Base-by-base conservation (phyloP, 2,329 filamentous ascomycete genomes). In the Gaeumannomyces sp. region DNA sequence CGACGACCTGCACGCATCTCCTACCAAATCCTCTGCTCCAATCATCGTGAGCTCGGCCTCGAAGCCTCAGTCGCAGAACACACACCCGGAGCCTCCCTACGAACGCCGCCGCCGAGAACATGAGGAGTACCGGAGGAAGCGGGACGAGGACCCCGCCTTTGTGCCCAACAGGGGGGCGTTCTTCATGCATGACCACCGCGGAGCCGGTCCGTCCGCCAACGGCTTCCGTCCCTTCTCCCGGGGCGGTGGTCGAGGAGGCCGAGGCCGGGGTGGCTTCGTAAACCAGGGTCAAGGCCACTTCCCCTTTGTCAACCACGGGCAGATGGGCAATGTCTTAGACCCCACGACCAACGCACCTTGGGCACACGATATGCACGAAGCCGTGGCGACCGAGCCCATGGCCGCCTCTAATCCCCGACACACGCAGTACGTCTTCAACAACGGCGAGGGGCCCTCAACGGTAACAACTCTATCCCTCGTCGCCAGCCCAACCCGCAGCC, bases 321-420 rank as follows among this genome's bases (percentile, higher is more conserved):
- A 59, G 29, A 64, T 65, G 10, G 67, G 67, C 50, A 68, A 68
- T 63, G 66, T 66, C 3, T 31, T 80, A 50, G 86, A 90, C 71
- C 86, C 85, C 66, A 85, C 88, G 22, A 89, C 87, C 29, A 91
- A 87, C 74, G 87, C 86, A 27, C 89, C 86, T 59, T 98, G 95
- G 95, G 87, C 92, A 69, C 95, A 99, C 75, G 95, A 99, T 76
- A 92, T 98, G 78, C 95, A 98, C 76, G 92, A 96, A 69, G 83
- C 77, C 14, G 80, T 88, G n/a, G 78, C 78, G 67, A 28, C 35
- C 53, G 79, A 83, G 67, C 80, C 82, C 45, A 66, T 71, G 68
- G 73, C 74, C 66, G 67, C 59, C 4, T 45, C 59, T 27, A 57
- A 25, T 33, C 2, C 27, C 64, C 27, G 58, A 68, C 70, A 71